Base-by-base conservation (phyloP, 2,329 filamentous ascomycete genomes). In the Nectriaceae sp. region DNA sequence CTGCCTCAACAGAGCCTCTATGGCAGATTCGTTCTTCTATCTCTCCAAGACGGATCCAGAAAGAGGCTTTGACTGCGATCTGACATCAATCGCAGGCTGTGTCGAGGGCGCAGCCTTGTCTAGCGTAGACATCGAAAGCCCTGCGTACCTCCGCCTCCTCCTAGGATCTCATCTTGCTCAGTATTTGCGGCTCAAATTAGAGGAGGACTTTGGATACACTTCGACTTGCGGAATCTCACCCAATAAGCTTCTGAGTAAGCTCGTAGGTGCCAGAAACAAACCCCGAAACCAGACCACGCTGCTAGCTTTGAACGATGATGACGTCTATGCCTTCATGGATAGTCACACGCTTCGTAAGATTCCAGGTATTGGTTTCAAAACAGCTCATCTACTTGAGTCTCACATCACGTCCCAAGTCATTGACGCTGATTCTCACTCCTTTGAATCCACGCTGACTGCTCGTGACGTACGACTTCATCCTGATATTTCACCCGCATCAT, bases 151-250 rank as follows among this genome's bases (percentile, higher is more conserved):
- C 45, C 84, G 88, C 35, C 76, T 97, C 26, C 73, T 87, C 11
- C 74, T 97, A 8, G 92, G 84, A 4, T 94, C 90, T 11, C 90
- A 97, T 69, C 73, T 97, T 24, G 90, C 90, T 4, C 75, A 82
- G 22, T 77, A 93, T 64, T 69, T 97, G 21, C 85, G 93, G 11
- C 73, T 78, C 47, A 80, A 82, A 61, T 74, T 97, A 11, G 88
- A 95, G 61, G 75, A 84, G 39, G 77, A 90, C 39, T 87, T 85
- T 61, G 90, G 90, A 2, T 96, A 93, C 69, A 96, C 91, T 0
- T 88, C 88, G 21, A 93, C 92, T 1, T 91, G 89, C 36, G 93
- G 93, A 4, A 84, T 97, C 19, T 87, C 91, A 3, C 95, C 90
- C 1, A 93, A 87, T 62, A 97, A 97, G 68, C 70, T 93, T 4